These are phyloP conservation scores for Ambrosia trifida DNA, from an alignment of 129 eudicot genomes.

Conservation along the genomic window DNA sequence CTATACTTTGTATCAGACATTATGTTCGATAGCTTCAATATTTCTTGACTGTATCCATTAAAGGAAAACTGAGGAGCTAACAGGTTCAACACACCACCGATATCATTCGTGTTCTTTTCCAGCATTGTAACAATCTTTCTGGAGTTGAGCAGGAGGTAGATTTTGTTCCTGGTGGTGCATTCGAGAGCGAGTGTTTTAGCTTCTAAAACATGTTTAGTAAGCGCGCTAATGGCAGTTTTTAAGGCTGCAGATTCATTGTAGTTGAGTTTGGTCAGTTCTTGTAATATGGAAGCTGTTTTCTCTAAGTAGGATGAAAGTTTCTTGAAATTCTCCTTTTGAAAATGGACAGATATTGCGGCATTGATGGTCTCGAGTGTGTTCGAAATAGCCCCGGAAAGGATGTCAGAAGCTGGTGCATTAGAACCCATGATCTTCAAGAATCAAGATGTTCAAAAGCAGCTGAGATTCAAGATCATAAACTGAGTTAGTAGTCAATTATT, in stretches of 20 bases:
- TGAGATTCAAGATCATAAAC: slow-evolving; percentile 20
- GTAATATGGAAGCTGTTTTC: slow-evolving; percentile 17
- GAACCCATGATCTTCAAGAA: slow-evolving; percentile 20
- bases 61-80: slow-evolving; percentile 29
- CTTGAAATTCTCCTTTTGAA: slow-evolving; percentile 40
- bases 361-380: slow-evolving; percentile 27
- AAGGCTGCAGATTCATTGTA: slow-evolving; percentile 22
- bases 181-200: slow-evolving; percentile 33
- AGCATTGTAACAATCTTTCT: slow-evolving; percentile 11
- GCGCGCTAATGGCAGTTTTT: slow-evolving; percentile 16
- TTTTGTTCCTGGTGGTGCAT: slow-evolving; percentile 38
- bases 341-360: slow-evolving; percentile 25
- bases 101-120: slow-evolving; percentile 38
- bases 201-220: slow-evolving; percentile 25
- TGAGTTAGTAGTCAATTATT: slow-evolving; percentile 3
- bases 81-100: slow-evolving; percentile 21
- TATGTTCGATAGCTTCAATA: slow-evolving; percentile 33
- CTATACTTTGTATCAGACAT: slow-evolving; percentile 38
- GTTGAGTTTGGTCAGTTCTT: slow-evolving; percentile 19
- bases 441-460: slow-evolving; percentile 7
- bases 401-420: slow-evolving; percentile 18
- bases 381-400: slow-evolving; percentile 21
- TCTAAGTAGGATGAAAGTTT: slow-evolving; percentile 36
- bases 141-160: slow-evolving; percentile 41
- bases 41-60: slow-evolving; percentile 25